Base-by-base conservation (phyloP, 2,329 filamentous ascomycete species). In the Ophiostoma perfectum region DNA sequence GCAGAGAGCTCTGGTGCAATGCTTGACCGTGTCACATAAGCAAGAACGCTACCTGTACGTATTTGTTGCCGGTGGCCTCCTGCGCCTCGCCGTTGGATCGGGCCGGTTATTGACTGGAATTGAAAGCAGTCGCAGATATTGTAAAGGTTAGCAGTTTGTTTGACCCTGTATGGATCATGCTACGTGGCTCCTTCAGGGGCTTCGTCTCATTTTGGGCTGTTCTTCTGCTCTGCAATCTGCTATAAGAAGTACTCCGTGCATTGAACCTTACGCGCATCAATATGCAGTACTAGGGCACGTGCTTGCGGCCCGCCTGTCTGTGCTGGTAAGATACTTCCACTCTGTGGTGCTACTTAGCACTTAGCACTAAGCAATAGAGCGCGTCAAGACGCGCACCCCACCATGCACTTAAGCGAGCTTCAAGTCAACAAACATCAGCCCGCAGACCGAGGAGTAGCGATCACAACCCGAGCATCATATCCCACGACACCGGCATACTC, bases 361-460 rank as follows among this genome's bases (percentile, higher is more conserved):
- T 27, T 62, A 62, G 41, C 58, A 38, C 41, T 39, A 62, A 42
- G 9, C 12, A 7, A n/a, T 36, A 44, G 12, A 7, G 44, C 64
- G 64, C 45, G 64, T 36, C 36, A 9, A 47, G 27, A 44, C 27
- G 41, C 38, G 60, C 44, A 47, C 66, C 66, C 66, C 66, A 38
- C 66, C 18, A 68, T 68, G 67, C 67, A 68, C 63, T 45, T 65
- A 65, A 62, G 63, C 67, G 49, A 47, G 39, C 39, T 27, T 5
- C 8, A 63, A 41, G 60, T 63, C 60, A 63, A 63, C 39, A 63
- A 63, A 42, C 38, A 11, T 16, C 2, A 62, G 38, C 16, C 27
- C 27, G 27, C 27, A 27, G 27, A 42, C 16, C 36, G 16, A 16
- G 36, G 27, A 38, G 55, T 3, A 14, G 6, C 27, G 27, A 9